Percentiles rank a stretch among this genome's conserved stretches.
Conservation (phyloP, 805 yeast species). For the Monosporozyma servazzii region DNA sequence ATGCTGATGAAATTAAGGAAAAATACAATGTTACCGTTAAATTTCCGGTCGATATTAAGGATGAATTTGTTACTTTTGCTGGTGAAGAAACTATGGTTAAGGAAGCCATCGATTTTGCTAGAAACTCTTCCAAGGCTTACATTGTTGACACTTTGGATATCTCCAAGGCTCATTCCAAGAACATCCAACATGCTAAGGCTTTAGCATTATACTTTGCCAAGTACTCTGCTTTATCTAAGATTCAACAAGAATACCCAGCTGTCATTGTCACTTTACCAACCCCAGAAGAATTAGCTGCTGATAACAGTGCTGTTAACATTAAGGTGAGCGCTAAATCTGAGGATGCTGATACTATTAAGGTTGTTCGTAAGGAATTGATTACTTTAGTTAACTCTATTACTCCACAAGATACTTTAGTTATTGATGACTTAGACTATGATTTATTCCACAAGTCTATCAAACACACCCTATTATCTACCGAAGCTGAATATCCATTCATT, state of each 20-base stretch:
- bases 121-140: constrained; percentile 48
- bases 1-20: constrained; percentile 42
- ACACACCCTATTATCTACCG: constrained; percentile 16
- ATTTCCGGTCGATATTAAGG: constrained; percentile 39
- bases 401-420: constrained; percentile 51
- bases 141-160: constrained; percentile 66
- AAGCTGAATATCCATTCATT: constrained; percentile 45
- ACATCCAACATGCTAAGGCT: constrained; percentile 63
- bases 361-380: constrained; percentile 65
- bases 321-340: constrained; percentile 49
- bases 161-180: constrained; percentile 81
- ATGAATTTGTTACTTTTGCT: constrained; percentile 46
- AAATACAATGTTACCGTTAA: constrained; percentile 49
- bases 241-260: constrained; percentile 33
- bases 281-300: constrained; percentile 35
- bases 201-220: constrained; percentile 58
- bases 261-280: constrained; percentile 43
- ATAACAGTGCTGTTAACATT: constrained; percentile 37
- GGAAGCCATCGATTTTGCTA: constrained; percentile 55
- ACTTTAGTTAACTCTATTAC: constrained; percentile 60
- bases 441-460: constrained; percentile 25
- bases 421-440: constrained; percentile 55
- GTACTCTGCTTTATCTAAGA: constrained; percentile 36
- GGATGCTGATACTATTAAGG: constrained; percentile 42
- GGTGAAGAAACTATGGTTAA: constrained; percentile 54